Base-by-base conservation (phyloP, 2,329 filamentous ascomycete species). In the Cytospora mali region DNA sequence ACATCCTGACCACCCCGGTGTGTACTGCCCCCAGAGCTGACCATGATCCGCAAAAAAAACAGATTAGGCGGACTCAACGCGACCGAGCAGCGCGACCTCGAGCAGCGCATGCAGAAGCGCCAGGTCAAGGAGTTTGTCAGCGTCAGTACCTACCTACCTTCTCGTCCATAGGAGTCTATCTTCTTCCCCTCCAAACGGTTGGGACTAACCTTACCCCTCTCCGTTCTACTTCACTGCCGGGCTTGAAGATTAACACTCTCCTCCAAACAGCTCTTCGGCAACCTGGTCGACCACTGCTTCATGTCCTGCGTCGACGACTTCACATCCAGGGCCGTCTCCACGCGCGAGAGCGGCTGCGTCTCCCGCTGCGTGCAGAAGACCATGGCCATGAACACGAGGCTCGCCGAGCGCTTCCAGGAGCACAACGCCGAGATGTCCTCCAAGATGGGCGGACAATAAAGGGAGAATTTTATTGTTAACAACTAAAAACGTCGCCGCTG, bases 41-140 rank as follows among this genome's bases (percentile, higher is more conserved):
- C 57, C 61, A 46, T 10, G n/a, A 16, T 4, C 46, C 33, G 16
- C 27, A 9, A 46, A n/a, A 31, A 55, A 23, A 60, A 53, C 64
- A 66, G 64, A 58, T 49, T 66, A 33, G 64, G 64, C 54, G 58
- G 82, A 75, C 89, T 96, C 75, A 91, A 86, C 70, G 75, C 84
- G 72, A 77, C 87, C 72, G 94, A 98, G 84, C 91, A 96, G 83
- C 91, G 92, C 80, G 92, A 95, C 84, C 90, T 99, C 75, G 90
- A 96, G 79, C 81, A 87, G 80, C 92, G 95, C 79, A 93, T 99
- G 87, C 93, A 98, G 83, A 91, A 91, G 81, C 96, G 95, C 80
- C 95, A 99, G 81, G 92, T 99, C 84, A 97, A 97, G 82, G 94
- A 98, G 76, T 98, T 99, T 76, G 97, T 98, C 89, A 91, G 87